phyloP scores from a whole-genome alignment of 164 flowering plant species.

The Nelumbo lutea region DNA sequence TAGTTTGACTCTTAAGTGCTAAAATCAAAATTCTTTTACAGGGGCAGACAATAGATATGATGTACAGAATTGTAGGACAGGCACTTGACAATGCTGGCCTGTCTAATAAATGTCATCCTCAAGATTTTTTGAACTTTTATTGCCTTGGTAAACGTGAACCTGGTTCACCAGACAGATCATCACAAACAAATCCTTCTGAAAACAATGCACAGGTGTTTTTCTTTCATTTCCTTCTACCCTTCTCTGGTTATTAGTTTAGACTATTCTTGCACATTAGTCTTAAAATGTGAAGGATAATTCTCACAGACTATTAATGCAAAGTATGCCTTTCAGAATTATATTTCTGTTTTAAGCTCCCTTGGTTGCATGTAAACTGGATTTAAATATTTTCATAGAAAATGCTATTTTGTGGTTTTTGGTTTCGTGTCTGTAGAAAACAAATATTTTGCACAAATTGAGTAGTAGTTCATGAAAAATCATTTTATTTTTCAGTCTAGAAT shows the following conservation, averaged over 20 bases:
- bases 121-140: constrained; percentile 61
- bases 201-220: constrained; percentile 32
- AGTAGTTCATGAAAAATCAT: no score
- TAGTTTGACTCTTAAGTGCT: neutral
- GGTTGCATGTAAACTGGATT: no score
- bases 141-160: constrained; percentile 62
- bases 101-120: constrained; percentile 39
- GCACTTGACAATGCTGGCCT: constrained; percentile 47
- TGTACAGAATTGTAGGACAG: constrained; percentile 49
- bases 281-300: neutral
- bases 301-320: no score
- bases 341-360: no score
- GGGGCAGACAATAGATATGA: constrained; percentile 73
- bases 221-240: neutral
- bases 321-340: no score
- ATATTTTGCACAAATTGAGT: no score
- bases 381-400: no score
- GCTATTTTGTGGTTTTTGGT: no score
- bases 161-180: constrained; percentile 20
- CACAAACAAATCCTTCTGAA: constrained; percentile 26
- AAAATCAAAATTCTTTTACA: constrained; percentile 16
- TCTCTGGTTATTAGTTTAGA: neutral
- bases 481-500: no score
- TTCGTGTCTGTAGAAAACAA: no score
- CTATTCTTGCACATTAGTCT: neutral